Evolutionary conservation across 768 basidiomycete genomes (phyloP), one percentile per base, ranked within the genome.

Genomic region (Pisolithus sp.): DNA sequence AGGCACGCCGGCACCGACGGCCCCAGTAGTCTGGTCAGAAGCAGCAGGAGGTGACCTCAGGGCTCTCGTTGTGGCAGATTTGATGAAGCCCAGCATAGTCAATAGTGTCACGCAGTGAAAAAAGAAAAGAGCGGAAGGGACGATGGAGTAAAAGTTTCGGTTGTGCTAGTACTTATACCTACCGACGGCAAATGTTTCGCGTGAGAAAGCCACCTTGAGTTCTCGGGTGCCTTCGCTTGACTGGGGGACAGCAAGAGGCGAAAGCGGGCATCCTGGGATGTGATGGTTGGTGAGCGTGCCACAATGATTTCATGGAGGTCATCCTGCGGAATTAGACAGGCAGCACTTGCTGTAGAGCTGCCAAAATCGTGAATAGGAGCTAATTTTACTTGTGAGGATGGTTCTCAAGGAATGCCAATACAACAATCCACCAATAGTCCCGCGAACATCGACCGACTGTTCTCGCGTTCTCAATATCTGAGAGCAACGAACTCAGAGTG

Each of bases 291-390:
- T 40, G 39, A 21, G 39, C 9, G 18, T 8, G n/a, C 23, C 23
- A 20, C 18, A 4, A 18, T 4, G 23, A 23, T 23, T 18, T 20
- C 23, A 41, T 13, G n/a, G 18, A n/a, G n/a, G n/a, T 8, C 23
- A 23, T 41, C 43, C 43, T 21, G 4, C 24, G 24, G 43, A 26
- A 21, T 17, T 24, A 23, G 21, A 7, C 20, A 24, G 43, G 24
- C 9, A 21, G 40, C 40, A 18, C n/a, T 41, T 7, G 40, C 48
- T 20, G 45, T 24, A 41, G 40, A 2, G 21, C 48, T 15, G 47
- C 58, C 59, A n/a, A 48, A 24, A n/a, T 24, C 28, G 49, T 20
- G 41, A 38, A 26, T 41, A 41, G 40, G 40, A 41, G 40, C 40
- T 41, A 41, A 41, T 41, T n/a, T 18, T 12, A 41, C 21, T 41